Base-by-base conservation (phyloP, 169 alveolate species). In the Theileria equi region DNA sequence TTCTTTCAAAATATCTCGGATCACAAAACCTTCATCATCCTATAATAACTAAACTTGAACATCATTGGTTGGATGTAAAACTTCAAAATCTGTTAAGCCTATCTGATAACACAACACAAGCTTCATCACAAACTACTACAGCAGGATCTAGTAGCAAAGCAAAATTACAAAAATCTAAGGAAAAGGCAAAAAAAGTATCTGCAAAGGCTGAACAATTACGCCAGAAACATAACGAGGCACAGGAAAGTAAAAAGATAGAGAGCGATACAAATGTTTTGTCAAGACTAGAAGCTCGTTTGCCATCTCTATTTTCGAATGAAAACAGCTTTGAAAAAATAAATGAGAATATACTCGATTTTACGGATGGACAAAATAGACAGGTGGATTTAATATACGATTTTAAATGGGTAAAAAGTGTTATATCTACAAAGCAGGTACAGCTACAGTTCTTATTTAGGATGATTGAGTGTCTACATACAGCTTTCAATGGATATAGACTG, bases 21-120 rank as follows among this genome's bases (percentile, higher is more conserved):
- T 84, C 86, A 32, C 80, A 66, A 66, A 85, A 71, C 73, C 62
- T 85, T 25, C 92, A 85, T 53, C 92, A 85, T 36, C 92, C 92
- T 13, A 80, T 85, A 4, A 82, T 85, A 38, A 76, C 77, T 19
- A 76, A 81, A 48, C 77, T 77, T 48, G 92, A 85, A 21, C 88
- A 85, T 48, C 68, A 35, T 34, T 81, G 88, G 74, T 44, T 85
- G 13, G 84, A 61, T 34, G 60, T 40, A 52, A 67, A 84, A 58
- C 50, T 19, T 16, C 28, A 3, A 28, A 52, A 43, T 19, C 68
- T 62, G 25, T 55, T 58, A 28, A 41, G 45, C 13, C 57, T 66
- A 11, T 52, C 54, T 0, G 60, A 40, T 23, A 49, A 36, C 29
- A 11, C 13, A 17, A 44, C 43, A 1, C 38, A 25, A 35, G 44